These are phyloP conservation scores for Delonix regia DNA, from an alignment of 306 rosid genomes.

Conservation along the genomic window DNA sequence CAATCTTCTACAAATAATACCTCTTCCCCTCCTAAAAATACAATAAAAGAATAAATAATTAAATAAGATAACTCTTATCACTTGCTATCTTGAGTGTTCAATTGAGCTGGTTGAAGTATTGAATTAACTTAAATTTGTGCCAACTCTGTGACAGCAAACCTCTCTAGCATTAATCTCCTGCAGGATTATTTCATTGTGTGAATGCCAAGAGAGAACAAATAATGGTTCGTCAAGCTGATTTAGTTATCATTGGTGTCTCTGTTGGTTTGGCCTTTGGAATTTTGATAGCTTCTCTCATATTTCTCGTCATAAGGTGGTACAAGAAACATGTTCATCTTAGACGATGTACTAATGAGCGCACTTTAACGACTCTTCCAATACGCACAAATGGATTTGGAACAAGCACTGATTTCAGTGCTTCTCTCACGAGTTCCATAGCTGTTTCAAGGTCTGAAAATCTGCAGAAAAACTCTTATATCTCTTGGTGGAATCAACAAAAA, in stretches of 20 bases:
- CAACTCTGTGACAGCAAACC: conserved; percentile 26
- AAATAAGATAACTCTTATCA: not conserved
- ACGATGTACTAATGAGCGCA: conserved; percentile 53
- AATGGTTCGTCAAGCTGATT: conserved; percentile 56
- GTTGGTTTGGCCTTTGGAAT: conserved; percentile 77
- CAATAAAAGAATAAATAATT: not conserved
- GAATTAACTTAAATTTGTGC: not conserved
- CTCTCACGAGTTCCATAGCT: conserved; percentile 50
- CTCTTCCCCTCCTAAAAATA: not conserved
- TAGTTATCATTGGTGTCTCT: conserved; percentile 62
- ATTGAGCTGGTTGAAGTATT: conserved; percentile 12
- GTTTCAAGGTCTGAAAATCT: conserved; percentile 44
- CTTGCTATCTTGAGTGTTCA: not conserved
- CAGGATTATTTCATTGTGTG: conserved; percentile 31
- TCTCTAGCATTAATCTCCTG: not conserved
- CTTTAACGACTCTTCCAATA: conserved; percentile 54
- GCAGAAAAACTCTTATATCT: conserved; percentile 39
- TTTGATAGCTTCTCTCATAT: conserved; percentile 58
- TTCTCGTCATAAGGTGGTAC: conserved; percentile 58
- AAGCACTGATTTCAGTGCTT: conserved; percentile 65
- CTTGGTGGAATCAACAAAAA: conserved; percentile 57
- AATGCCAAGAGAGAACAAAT: conserved; percentile 47
- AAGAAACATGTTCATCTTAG: conserved; percentile 51
- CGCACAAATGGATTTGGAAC: conserved; percentile 65
- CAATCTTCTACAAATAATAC: not conserved